Conservation (phyloP, 2,329 filamentous ascomycete genomes). For the Cladosporium velox region DNA sequence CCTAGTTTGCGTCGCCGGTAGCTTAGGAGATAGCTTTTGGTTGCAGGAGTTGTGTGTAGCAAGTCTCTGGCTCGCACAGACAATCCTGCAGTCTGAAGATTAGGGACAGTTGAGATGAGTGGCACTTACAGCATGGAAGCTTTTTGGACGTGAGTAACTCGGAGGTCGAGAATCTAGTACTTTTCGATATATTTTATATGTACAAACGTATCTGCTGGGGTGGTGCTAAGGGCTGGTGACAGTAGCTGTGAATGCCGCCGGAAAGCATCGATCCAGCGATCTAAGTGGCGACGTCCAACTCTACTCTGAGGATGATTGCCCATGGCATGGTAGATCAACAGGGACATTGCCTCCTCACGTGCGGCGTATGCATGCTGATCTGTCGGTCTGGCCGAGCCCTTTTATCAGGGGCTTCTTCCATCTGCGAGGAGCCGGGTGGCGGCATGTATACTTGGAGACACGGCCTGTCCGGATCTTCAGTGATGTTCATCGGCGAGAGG, state of each 20-base stretch:
- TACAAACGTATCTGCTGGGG: background rate
- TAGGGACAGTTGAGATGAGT: background rate
- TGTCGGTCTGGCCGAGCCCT: background rate
- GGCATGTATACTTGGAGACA: background rate
- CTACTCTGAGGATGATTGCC: background rate
- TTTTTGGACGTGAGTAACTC: background rate
- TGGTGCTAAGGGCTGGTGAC: background rate
- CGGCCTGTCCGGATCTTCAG: background rate
- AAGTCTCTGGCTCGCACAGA: background rate
- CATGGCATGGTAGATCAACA: background rate
- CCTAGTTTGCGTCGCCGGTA: background rate
- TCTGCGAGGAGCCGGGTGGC: background rate
- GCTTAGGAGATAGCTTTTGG: background rate
- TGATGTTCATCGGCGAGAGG: too few species aligned
- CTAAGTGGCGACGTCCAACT: background rate
- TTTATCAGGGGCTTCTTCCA: too few species aligned
- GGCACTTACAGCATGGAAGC: background rate
- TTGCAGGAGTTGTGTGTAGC: background rate
- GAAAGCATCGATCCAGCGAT: background rate
- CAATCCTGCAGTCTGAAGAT: background rate
- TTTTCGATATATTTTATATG: background rate
- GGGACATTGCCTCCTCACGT: background rate
- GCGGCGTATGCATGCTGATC: background rate
- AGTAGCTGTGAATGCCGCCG: background rate
- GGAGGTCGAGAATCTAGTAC: background rate